Evolutionary conservation across 768 basidiomycete genomes (phyloP).

Genomic region (Paxillus ammoniavirescens): DNA sequence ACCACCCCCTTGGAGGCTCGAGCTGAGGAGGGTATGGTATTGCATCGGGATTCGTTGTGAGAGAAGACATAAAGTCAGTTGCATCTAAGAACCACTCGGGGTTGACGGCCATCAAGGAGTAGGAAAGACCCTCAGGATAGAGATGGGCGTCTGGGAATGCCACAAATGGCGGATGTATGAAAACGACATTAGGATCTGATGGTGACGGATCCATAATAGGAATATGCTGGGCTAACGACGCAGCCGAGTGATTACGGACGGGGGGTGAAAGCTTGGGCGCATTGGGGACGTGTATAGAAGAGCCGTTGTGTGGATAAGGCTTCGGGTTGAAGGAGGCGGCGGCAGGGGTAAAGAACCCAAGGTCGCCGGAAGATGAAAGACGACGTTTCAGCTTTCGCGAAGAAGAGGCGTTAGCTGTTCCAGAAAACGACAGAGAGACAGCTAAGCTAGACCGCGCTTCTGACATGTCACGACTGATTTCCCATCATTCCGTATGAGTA

Average conservation of each 20-base stretch:
- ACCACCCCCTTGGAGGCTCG: constrained; percentile 85
- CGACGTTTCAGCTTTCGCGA: constrained; percentile 48
- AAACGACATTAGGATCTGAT: constrained; percentile 62
- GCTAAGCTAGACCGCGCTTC: constrained; percentile 12
- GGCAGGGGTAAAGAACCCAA: constrained; percentile 62
- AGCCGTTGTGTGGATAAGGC: constrained; percentile 51
- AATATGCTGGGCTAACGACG: constrained; percentile 42
- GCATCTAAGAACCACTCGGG: constrained; percentile 79
- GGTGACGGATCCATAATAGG: constrained; percentile 66
- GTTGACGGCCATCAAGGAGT: constrained; percentile 69
- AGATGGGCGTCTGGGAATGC: constrained; percentile 60
- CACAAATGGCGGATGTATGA: constrained; percentile 74
- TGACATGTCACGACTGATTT: constrained; percentile 18
- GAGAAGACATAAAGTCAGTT: constrained; percentile 54
- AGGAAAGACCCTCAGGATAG: constrained; percentile 68
- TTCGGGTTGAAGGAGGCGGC: constrained; percentile 63
- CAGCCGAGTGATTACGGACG: constrained; percentile 26
- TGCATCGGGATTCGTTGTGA: constrained; percentile 47
- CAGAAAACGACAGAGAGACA: constrained; percentile 24
- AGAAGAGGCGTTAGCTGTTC: constrained; percentile 18
- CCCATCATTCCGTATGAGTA: neutral
- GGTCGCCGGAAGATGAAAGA: constrained; percentile 43
- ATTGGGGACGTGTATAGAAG: constrained; percentile 20
- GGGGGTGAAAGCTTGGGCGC: constrained; percentile 25
- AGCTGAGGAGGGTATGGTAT: constrained; percentile 73